Percentiles rank a stretch among this genome's conserved stretches.
Conservation (phyloP, 345 rosid species). For the Populus simonii region DNA sequence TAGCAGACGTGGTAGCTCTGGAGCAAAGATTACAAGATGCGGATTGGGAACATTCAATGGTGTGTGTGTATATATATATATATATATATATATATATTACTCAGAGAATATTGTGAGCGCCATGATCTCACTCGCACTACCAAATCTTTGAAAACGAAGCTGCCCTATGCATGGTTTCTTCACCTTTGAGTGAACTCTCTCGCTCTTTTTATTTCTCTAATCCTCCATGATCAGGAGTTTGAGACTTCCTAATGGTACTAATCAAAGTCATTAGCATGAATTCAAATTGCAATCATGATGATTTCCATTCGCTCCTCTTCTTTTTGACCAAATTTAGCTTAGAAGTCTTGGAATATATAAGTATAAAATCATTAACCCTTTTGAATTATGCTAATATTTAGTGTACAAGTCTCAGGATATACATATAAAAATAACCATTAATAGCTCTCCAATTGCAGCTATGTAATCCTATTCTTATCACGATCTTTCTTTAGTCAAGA, state of each 20-base stretch:
- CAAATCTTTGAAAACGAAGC: conserved; percentile 4
- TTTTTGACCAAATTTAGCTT: not conserved
- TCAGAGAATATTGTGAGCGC: not conserved
- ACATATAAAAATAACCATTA: too few relatives aligned
- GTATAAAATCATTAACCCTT: not conserved
- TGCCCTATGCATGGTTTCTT: not conserved
- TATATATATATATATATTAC: not conserved
- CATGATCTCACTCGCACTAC: conserved; percentile 10
- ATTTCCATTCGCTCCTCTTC: too few relatives aligned
- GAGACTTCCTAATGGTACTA: not conserved
- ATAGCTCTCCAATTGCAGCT: not conserved
- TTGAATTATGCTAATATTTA: too few relatives aligned
- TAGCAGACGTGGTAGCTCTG: too few relatives aligned
- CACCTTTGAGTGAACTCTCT: not conserved
- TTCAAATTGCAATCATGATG: not conserved
- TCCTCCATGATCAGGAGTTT: not conserved
- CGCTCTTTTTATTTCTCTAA: not conserved
- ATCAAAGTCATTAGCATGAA: not conserved
- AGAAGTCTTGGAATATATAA: not conserved
- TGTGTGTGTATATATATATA: not conserved
- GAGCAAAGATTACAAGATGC: not conserved
- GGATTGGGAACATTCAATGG: not conserved
- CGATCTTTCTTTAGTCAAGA: not conserved
- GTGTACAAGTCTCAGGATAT: too few relatives aligned
- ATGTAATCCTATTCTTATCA: too few relatives aligned